Conservation (phyloP, 441 rosid species). For the Manihot esculenta region DNA sequence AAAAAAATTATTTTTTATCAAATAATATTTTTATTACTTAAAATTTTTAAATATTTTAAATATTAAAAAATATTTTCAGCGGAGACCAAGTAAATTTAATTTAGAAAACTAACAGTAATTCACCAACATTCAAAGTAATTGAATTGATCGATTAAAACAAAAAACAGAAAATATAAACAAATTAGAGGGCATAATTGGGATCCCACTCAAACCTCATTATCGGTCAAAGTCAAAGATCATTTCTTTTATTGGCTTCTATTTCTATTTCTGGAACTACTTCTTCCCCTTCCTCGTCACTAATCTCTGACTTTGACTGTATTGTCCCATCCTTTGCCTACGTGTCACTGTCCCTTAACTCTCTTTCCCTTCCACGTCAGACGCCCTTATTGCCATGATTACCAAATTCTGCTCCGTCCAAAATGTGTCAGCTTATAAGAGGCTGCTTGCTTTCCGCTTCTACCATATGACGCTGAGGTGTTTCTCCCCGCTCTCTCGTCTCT, state of each 20-base stretch:
- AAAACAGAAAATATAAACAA: neutral
- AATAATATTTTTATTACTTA: no score
- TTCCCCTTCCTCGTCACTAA: constrained; percentile 39
- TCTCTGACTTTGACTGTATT: constrained; percentile 57
- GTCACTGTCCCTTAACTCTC: neutral
- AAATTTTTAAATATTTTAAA: no score
- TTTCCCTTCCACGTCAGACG: constrained; percentile 9
- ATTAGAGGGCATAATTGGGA: neutral
- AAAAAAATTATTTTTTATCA: no score
- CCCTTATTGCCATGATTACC: neutral
- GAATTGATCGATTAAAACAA: no score
- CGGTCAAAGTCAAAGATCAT: constrained; percentile 42
- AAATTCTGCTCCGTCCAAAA: neutral
- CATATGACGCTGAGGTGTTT: neutral
- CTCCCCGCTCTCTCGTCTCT: neutral
- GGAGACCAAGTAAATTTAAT: no score
- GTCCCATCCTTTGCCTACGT: constrained; percentile 20
- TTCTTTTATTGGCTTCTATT: neutral
- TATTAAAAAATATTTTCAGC: no score
- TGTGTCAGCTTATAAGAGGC: neutral
- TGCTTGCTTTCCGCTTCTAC: no score
- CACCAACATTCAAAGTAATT: no score
- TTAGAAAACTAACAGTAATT: no score
- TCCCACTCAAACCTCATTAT: constrained; percentile 13
- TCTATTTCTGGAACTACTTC: constrained; percentile 14